Conservation (phyloP, 2,329 filamentous ascomycete species). For the Colletotrichum melonis region DNA sequence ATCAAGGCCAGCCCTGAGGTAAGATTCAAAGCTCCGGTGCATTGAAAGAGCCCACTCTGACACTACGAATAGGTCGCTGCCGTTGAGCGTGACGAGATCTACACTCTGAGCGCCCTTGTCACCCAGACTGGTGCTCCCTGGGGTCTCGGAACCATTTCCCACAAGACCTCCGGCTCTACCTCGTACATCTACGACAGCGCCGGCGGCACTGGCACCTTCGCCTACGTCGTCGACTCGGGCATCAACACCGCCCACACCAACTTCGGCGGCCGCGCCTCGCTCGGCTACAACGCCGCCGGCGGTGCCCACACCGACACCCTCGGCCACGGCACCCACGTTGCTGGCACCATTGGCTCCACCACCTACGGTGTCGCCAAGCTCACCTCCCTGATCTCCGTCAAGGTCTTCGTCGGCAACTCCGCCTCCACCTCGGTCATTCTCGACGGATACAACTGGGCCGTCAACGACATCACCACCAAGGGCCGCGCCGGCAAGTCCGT, state of each 20-base stretch:
- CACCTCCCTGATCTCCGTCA: slow-evolving; percentile 54
- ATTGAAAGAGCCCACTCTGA: not conserved
- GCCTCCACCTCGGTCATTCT: slow-evolving; percentile 45
- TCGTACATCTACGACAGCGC: slow-evolving; percentile 55
- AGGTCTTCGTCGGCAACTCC: slow-evolving; percentile 53
- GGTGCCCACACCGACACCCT: slow-evolving; percentile 48
- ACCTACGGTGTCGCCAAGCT: slow-evolving; percentile 60
- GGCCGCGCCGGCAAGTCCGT: slow-evolving; percentile 56
- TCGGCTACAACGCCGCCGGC: slow-evolving; percentile 50
- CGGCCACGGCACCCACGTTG: slow-evolving; percentile 61
- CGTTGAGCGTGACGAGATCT: slow-evolving; percentile 46
- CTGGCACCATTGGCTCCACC: slow-evolving; percentile 56
- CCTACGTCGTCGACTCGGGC: slow-evolving; percentile 68
- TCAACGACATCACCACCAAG: slow-evolving; percentile 55
- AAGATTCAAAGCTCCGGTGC: slow-evolving; percentile 34
- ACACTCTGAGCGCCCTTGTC: slow-evolving; percentile 39
- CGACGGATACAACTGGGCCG: slow-evolving; percentile 54
- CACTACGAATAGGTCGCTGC: slow-evolving; percentile 43
- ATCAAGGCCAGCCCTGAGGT: slow-evolving; percentile 54
- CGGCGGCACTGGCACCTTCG: slow-evolving; percentile 54
- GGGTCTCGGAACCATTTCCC: slow-evolving; percentile 59
- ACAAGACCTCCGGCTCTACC: slow-evolving; percentile 46
- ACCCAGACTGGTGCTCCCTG: slow-evolving; percentile 52
- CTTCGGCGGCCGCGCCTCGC: slow-evolving; percentile 56
- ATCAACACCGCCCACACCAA: slow-evolving; percentile 58